Evolutionary conservation across 345 rosid genomes (phyloP).

Genomic region (Aquilaria malaccensis): DNA sequence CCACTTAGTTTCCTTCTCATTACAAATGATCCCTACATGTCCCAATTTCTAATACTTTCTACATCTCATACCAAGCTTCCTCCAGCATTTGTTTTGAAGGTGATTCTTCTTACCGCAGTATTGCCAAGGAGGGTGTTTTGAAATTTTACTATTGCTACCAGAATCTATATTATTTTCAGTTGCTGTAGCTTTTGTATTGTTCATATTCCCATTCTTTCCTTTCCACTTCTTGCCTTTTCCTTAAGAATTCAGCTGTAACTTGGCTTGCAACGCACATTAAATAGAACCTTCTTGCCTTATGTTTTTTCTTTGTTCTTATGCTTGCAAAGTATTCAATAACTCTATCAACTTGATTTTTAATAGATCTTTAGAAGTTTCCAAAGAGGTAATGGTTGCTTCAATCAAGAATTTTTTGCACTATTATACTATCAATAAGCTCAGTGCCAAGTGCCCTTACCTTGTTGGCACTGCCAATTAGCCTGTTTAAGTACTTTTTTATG

Average conservation of each 20-base stretch:
- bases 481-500: neutral
- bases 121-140: neutral
- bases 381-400: neutral
- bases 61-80: no score
- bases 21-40: no score
- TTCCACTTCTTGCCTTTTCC: neutral
- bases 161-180: neutral
- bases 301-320: neutral
- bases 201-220: neutral
- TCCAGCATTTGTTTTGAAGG: neutral
- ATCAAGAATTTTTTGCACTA: no score
- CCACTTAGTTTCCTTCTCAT: neutral
- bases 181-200: neutral
- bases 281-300: neutral
- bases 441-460: neutral
- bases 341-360: neutral
- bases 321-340: neutral
- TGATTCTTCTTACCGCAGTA: neutral
- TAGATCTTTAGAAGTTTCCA: neutral
- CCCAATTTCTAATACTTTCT: no score
- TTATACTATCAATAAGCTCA: no score
- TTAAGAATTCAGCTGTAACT: no score
- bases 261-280: neutral
- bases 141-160: neutral
- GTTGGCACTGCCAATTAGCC: neutral